Evolutionary conservation across 257 asterid species (phyloP), one percentile per base, ranked within the genome.

Genomic region (Nicotiana paniculata): DNA sequence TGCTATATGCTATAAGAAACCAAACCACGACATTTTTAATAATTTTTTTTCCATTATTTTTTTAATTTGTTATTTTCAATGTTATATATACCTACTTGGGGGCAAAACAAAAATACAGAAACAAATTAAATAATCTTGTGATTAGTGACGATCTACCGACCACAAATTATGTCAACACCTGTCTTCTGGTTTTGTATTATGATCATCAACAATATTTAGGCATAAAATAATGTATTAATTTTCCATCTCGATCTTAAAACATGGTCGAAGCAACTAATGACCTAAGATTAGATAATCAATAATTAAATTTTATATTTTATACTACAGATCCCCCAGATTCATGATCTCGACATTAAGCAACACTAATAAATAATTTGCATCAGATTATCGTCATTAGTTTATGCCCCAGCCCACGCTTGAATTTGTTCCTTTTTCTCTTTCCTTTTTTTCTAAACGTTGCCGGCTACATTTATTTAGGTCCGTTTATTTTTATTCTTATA

Each of bases 381-480:
- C 11, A 51, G 24, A 48, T 74, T 12, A 74, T 26, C 43, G 79
- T 74, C 79, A 15, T 72, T 32, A 48, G 21, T 53, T 33, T 48
- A 74, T 74, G 62, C 62, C 51, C 62, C 28, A 35, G 18, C 77
- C 43, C 79, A 74, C 79, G 62, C 79, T 74, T 74, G 62, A 26
- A 46, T 72, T n/a, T 12, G 24, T 72, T 46, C 2, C 2, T 26
- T 48, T 15, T 58, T 17, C 11, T 58, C 63, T 18, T 58, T 11
- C 7, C 26, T 4, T 63, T 4, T 63, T 28, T 63, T 4, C 9
- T 13, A 74, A 43, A 9, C 2, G 51, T 33, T 67, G 13, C 28
- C 51, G 21, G 24, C 35, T 74, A 53, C 58, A 53, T 53, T 53
- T 53, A 53, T 53, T 53, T 53, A 53, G 58, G 18, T 15, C 18